These are phyloP conservation scores for Fomitopsis pinicola DNA, from an alignment of 1,284 basidiomycete genomes.

Conservation along the genomic window DNA sequence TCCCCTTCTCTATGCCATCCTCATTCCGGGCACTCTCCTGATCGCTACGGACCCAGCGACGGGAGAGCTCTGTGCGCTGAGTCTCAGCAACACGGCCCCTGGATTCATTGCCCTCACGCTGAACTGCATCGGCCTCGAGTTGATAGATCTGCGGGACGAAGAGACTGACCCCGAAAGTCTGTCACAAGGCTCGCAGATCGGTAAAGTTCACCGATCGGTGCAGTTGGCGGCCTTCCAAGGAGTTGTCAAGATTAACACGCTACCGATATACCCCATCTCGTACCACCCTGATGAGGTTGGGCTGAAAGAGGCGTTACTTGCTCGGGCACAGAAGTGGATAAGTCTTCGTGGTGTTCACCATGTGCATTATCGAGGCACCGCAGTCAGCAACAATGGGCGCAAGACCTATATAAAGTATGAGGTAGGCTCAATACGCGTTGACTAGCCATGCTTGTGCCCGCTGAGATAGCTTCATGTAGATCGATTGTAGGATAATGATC, in stretches of 20 bases:
- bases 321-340: conserved; percentile 50
- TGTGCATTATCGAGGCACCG: conserved; percentile 43
- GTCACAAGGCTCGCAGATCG: conserved; percentile 1
- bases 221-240: conserved; percentile 21
- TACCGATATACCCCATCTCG: conserved; percentile 48
- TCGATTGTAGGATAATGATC: conserved; percentile 45
- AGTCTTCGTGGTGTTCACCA: conserved; percentile 48
- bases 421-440: conserved; percentile 9
- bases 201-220: not conserved
- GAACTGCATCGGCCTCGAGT: conserved; percentile 13
- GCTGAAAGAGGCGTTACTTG: conserved; percentile 33
- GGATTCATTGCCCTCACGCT: not conserved
- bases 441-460: conserved; percentile 24
- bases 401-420: too few relatives aligned
- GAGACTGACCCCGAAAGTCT: not conserved
- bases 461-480: conserved; percentile 6
- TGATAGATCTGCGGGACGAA: conserved; percentile 32
- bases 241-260: conserved; percentile 40
- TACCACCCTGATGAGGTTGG: conserved; percentile 39
- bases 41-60: conserved; percentile 39
- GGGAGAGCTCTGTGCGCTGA: conserved; percentile 12
- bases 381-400: too few relatives aligned
- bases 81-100: not conserved
- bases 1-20: conserved; percentile 47
- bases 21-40: conserved; percentile 46